phyloP scores from a whole-genome alignment of 768 basidiomycete genomes.

The Podaxis sp. region DNA sequence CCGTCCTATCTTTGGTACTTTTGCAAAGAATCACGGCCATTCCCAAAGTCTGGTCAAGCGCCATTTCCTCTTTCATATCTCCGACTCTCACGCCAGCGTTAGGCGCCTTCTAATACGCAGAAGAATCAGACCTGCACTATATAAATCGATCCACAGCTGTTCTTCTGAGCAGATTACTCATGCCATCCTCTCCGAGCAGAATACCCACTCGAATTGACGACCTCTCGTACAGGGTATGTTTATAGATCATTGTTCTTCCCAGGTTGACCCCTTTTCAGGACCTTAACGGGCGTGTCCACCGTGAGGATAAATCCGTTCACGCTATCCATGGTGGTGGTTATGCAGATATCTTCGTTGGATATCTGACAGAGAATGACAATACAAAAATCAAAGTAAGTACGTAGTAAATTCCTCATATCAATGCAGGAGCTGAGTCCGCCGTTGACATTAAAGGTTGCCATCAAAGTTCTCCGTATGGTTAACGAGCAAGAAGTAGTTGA shows the following conservation, averaged over 20 bases:
- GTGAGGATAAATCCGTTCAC: not conserved
- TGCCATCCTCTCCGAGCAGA: not conserved
- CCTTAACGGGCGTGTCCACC: not conserved
- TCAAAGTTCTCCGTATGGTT: not conserved
- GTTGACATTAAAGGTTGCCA: not conserved
- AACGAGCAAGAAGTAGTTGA: not conserved
- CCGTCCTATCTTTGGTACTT: no score
- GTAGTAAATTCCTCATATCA: not conserved
- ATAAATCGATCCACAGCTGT: no score
- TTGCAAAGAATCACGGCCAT: no score
- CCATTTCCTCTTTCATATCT: no score
- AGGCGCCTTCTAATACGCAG: no score
- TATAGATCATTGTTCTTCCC: not conserved
- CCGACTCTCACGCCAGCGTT: no score
- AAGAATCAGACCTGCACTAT: no score
- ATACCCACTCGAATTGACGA: not conserved
- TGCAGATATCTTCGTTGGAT: not conserved
- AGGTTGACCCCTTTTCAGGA: not conserved
- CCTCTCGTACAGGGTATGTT: not conserved
- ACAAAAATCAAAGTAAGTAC: not conserved
- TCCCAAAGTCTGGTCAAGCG: no score
- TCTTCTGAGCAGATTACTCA: not conserved
- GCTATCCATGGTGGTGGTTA: not conserved
- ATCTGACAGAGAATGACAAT: not conserved
- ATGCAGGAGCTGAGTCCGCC: not conserved